Percentiles rank a stretch among this genome's conserved stretches.
These are phyloP conservation scores for Crucihimalaya himalaica DNA, from an alignment of 345 rosid genomes.

Conservation along the genomic window DNA sequence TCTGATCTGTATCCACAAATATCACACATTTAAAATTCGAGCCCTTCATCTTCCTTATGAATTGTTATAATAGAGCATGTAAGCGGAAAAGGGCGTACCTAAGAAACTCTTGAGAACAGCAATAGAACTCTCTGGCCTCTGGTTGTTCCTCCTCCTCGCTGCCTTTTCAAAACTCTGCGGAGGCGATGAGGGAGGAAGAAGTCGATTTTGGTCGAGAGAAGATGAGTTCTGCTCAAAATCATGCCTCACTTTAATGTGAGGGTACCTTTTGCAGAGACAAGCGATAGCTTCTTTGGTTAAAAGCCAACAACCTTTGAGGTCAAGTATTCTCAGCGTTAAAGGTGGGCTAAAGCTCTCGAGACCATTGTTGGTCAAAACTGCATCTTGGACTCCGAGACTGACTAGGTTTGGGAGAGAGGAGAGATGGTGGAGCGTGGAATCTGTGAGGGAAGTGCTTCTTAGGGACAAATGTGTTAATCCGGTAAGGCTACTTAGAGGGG, in stretches of 20 bases:
- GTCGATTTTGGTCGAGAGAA: slow-evolving; percentile 33
- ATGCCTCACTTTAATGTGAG: slow-evolving; percentile 59
- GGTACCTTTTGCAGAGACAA: slow-evolving; percentile 53
- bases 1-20: slow-evolving; percentile 61
- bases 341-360: slow-evolving; percentile 66
- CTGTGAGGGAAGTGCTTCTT: slow-evolving; percentile 66
- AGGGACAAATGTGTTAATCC: slow-evolving; percentile 60
- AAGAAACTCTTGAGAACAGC: slow-evolving; percentile 44
- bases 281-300: slow-evolving; percentile 54
- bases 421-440: slow-evolving; percentile 53
- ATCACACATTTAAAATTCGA: slow-evolving; percentile 2
- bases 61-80: background rate
- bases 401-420: slow-evolving; percentile 63
- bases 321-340: slow-evolving; percentile 50
- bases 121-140: slow-evolving; percentile 22
- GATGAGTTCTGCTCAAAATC: slow-evolving; percentile 42
- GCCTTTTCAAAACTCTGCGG: slow-evolving; percentile 12
- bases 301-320: slow-evolving; percentile 94
- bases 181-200: slow-evolving; percentile 40
- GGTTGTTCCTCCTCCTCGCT: slow-evolving; percentile 13
- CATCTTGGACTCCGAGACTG: slow-evolving; percentile 57
- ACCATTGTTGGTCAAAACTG: slow-evolving; percentile 68
- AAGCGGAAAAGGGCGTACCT: slow-evolving; percentile 35
- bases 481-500: slow-evolving; percentile 51
- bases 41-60: background rate